Conservation (phyloP, 2,329 filamentous ascomycete species). For the Claviceps citrina region DNA sequence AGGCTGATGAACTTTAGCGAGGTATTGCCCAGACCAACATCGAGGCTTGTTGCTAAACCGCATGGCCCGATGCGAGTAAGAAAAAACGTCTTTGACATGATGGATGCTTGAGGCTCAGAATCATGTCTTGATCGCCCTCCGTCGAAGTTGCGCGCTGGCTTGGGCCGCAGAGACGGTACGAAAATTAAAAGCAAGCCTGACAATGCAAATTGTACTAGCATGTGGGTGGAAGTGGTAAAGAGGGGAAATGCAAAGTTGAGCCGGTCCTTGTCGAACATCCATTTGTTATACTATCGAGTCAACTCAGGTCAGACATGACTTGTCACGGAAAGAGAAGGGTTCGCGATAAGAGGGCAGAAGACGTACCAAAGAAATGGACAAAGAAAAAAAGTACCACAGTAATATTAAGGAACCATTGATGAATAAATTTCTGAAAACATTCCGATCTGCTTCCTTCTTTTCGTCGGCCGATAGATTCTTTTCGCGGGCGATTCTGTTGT, state of each 20-base stretch:
- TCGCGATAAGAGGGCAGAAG: constrained; percentile 8
- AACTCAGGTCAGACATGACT: constrained; percentile 9
- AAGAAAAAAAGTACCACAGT: constrained; percentile 80
- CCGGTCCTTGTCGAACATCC: constrained; percentile 86
- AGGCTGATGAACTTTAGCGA: constrained; percentile 91
- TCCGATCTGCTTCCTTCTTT: constrained; percentile 60
- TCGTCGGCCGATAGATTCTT: constrained; percentile 52
- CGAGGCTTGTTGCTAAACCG: constrained; percentile 79
- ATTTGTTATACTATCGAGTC: constrained; percentile 79
- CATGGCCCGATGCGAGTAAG: constrained; percentile 82
- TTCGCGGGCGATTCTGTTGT: constrained; percentile 51
- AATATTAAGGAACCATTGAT: constrained; percentile 71
- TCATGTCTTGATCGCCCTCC: constrained; percentile 35
- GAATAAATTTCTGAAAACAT: constrained; percentile 50
- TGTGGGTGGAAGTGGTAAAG: constrained; percentile 89
- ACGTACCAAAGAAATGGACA: constrained; percentile 78
- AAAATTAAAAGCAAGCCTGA: constrained; percentile 65
- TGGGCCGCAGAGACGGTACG: constrained; percentile 67
- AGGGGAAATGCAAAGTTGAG: constrained; percentile 88
- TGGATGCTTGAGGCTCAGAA: constrained; percentile 36
- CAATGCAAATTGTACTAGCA: constrained; percentile 83
- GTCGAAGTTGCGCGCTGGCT: constrained; percentile 31
- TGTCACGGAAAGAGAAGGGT: neutral
- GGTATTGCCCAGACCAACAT: constrained; percentile 92
- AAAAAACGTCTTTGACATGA: constrained; percentile 86